Evolutionary conservation across 1,284 basidiomycete genomes (phyloP).

Genomic region (Spongiforma sp.): DNA sequence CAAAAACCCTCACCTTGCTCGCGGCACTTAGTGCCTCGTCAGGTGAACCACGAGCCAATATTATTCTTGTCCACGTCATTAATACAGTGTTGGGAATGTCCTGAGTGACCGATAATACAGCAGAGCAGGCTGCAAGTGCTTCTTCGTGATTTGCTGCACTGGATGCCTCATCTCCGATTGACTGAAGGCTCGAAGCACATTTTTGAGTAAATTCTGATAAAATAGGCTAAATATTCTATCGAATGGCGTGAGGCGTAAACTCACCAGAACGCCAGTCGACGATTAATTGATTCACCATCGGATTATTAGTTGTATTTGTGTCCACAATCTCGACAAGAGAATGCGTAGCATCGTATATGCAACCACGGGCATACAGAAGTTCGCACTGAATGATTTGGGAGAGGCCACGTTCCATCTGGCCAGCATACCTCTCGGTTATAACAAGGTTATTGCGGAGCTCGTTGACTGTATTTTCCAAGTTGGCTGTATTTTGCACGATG

Average conservation of each 20-base stretch:
- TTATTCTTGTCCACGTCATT: not conserved
- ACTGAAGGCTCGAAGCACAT: not conserved
- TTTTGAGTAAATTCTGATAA: not conserved
- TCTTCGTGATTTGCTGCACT: not conserved
- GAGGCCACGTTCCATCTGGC: too few relatives aligned
- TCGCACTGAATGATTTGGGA: not conserved
- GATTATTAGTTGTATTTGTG: not conserved
- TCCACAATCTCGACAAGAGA: not conserved
- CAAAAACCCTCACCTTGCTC: not conserved
- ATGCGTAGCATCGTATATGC: not conserved
- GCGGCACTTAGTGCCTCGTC: not conserved
- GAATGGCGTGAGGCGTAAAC: not conserved
- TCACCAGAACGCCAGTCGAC: not conserved
- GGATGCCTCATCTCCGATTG: not conserved
- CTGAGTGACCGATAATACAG: not conserved
- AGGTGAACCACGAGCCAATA: not conserved
- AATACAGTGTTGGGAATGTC: not conserved
- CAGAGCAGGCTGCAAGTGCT: not conserved
- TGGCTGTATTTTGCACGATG: too few relatives aligned
- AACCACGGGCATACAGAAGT: not conserved
- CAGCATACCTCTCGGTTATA: too few relatives aligned
- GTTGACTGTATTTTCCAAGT: too few relatives aligned
- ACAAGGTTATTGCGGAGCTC: too few relatives aligned
- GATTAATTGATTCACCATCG: not conserved
- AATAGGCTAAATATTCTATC: not conserved